Percentiles rank a stretch among this genome's conserved stretches.
Evolutionary conservation across 2,329 filamentous ascomycete genomes (phyloP).

Genomic region (Cucurbitaria berberidis): DNA sequence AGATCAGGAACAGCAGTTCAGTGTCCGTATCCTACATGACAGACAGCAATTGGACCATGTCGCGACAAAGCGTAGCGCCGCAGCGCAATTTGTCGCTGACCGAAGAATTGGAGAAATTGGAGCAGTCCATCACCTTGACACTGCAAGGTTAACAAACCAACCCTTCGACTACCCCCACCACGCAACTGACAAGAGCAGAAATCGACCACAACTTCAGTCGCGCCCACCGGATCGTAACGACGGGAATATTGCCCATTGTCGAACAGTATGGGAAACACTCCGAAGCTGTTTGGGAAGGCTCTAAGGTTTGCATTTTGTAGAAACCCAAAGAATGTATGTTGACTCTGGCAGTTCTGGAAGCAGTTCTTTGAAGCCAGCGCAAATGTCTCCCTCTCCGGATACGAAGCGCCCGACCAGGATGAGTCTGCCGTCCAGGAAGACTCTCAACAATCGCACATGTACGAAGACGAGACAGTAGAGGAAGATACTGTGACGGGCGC

Average conservation of each 20-base stretch:
- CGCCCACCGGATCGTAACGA: slow-evolving; percentile 93
- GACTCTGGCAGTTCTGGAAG: slow-evolving; percentile 83
- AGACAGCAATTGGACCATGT: slow-evolving; percentile 52
- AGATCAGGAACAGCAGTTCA: slow-evolving; percentile 10
- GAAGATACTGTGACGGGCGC: slow-evolving; percentile 37
- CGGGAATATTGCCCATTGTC: slow-evolving; percentile 88
- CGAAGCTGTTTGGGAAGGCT: slow-evolving; percentile 92
- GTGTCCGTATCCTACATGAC: not conserved
- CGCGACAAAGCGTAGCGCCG: slow-evolving; percentile 55
- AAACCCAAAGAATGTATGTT: slow-evolving; percentile 5
- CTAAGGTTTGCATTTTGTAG: slow-evolving; percentile 67
- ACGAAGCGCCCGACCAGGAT: slow-evolving; percentile 75
- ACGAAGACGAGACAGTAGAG: slow-evolving; percentile 54
- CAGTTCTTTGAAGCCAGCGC: slow-evolving; percentile 99
- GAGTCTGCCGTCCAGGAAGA: slow-evolving; percentile 61
- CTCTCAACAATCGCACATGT: slow-evolving; percentile 45
- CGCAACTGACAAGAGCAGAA: slow-evolving; percentile 62
- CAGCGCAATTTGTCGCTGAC: slow-evolving; percentile 76
- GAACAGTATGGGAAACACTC: slow-evolving; percentile 96
- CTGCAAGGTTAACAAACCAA: slow-evolving; percentile 76
- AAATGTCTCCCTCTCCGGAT: slow-evolving; percentile 93
- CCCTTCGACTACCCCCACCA: slow-evolving; percentile 25
- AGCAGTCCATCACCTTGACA: slow-evolving; percentile 95
- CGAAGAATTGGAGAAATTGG: slow-evolving; percentile 92
- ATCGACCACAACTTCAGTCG: slow-evolving; percentile 99